These are phyloP conservation scores for Pseudogymnoascus sp. DNA, from an alignment of 2,329 filamentous ascomycete species.

Conservation along the genomic window DNA sequence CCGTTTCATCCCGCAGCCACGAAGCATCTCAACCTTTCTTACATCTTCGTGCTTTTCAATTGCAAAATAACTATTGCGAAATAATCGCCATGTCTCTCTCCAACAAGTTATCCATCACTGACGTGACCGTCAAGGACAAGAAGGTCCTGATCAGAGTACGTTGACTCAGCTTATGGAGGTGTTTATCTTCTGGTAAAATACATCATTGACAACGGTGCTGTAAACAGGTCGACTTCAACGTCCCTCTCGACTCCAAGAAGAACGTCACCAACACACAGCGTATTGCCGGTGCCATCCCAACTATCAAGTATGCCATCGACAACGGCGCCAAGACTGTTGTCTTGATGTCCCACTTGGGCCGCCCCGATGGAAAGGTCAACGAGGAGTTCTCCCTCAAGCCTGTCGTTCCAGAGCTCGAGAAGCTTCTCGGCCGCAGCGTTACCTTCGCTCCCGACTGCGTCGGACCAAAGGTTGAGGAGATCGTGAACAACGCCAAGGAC, in stretches of 20 bases:
- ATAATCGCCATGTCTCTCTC: conserved; percentile 75
- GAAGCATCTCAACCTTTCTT: conserved; percentile 1
- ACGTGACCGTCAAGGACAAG: conserved; percentile 97
- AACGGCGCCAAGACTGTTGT: conserved; percentile 86
- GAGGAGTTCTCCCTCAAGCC: conserved; percentile 92
- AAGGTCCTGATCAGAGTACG: conserved; percentile 92
- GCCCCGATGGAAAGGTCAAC: conserved; percentile 83
- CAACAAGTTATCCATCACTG: conserved; percentile 94
- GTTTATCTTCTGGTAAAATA: neutral
- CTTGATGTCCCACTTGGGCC: conserved; percentile 97
- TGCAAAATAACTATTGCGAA: neutral
- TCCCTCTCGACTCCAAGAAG: conserved; percentile 85
- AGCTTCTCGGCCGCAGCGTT: conserved; percentile 73
- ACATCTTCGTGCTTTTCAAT: neutral
- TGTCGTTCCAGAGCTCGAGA: conserved; percentile 84
- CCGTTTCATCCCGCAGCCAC: conserved; percentile 8
- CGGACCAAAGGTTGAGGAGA: conserved; percentile 79
- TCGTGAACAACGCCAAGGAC: conserved; percentile 70
- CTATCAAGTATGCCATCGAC: conserved; percentile 89
- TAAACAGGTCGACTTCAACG: conserved; percentile 94
- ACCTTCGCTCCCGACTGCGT: conserved; percentile 87
- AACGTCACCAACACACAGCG: conserved; percentile 98
- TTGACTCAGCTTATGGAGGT: conserved; percentile 17
- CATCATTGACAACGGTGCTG: conserved; percentile 19
- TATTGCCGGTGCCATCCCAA: conserved; percentile 89